Evolutionary conservation across 116 monocot species (phyloP).

Genomic region (Trichopus zeylanicus): DNA sequence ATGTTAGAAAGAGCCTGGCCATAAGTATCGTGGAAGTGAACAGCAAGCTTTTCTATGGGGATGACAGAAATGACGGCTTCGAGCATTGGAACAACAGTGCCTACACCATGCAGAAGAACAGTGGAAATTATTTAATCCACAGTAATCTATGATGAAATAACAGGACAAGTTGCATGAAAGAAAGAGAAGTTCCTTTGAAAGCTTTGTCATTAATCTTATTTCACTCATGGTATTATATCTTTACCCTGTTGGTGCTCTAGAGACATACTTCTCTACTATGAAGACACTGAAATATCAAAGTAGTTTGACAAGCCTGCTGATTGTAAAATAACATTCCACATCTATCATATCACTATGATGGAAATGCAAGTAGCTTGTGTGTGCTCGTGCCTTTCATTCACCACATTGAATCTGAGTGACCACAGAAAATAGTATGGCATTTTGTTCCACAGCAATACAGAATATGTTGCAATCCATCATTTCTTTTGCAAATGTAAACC

Average conservation of each 20-base stretch:
- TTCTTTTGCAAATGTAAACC: too few relatives aligned
- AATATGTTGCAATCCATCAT: too few relatives aligned
- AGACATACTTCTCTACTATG: not conserved
- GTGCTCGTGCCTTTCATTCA: not conserved
- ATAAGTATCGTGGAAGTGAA: conserved; percentile 96
- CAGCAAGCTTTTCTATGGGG: conserved; percentile 79
- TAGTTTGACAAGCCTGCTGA: not conserved
- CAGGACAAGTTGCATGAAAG: too few relatives aligned
- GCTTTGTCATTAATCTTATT: too few relatives aligned
- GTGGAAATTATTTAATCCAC: too few relatives aligned
- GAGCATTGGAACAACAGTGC: conserved; percentile 78
- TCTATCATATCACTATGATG: not conserved
- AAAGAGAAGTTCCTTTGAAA: too few relatives aligned
- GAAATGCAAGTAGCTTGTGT: not conserved
- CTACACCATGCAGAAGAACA: conserved; percentile 18
- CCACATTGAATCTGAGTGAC: not conserved
- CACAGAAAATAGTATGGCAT: not conserved
- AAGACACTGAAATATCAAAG: not conserved
- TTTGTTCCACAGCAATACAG: too few relatives aligned
- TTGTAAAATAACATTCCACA: not conserved
- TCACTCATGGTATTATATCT: too few relatives aligned
- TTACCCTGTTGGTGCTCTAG: not conserved
- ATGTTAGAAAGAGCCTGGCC: conserved; percentile 92
- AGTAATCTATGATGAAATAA: too few relatives aligned
- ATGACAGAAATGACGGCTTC: conserved; percentile 70